Evolutionary conservation across 1,284 basidiomycete genomes (phyloP).

Genomic region (Exobasidium cylindrosporum): DNA sequence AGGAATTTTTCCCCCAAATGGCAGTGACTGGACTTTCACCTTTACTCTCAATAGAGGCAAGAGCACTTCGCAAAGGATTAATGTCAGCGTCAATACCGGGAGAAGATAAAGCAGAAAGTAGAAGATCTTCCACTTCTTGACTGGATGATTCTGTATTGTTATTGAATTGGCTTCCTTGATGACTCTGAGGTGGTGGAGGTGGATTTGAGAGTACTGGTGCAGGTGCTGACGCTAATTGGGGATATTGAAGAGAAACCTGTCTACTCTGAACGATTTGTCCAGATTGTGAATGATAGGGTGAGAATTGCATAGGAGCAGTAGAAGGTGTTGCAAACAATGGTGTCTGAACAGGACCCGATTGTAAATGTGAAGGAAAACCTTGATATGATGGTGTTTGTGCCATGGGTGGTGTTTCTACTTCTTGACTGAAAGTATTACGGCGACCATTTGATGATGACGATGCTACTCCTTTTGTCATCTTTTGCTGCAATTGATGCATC

Average conservation of each 20-base stretch:
- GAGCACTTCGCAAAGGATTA: conserved; percentile 1
- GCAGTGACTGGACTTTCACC: neutral
- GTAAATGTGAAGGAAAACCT: neutral
- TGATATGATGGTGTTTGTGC: neutral
- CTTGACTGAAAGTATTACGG: neutral
- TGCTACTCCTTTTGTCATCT: neutral
- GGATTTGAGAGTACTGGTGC: too few relatives aligned
- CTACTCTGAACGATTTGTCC: neutral
- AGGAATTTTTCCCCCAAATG: neutral
- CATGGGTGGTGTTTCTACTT: neutral
- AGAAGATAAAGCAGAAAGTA: conserved; percentile 13
- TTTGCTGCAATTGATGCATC: conserved; percentile 12
- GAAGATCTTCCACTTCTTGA: conserved; percentile 11
- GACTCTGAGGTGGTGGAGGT: neutral
- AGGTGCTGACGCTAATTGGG: neutral
- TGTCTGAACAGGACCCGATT: neutral
- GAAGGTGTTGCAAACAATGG: neutral
- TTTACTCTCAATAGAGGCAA: neutral
- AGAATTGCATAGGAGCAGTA: neutral
- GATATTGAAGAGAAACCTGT: neutral
- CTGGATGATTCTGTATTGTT: neutral
- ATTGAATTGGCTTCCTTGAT: neutral
- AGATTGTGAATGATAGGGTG: neutral
- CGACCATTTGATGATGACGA: neutral
- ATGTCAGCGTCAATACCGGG: conserved; percentile 9